These are phyloP conservation scores for Ophiostoma pallidulum DNA, from an alignment of 2,329 filamentous ascomycete genomes.

Conservation along the genomic window DNA sequence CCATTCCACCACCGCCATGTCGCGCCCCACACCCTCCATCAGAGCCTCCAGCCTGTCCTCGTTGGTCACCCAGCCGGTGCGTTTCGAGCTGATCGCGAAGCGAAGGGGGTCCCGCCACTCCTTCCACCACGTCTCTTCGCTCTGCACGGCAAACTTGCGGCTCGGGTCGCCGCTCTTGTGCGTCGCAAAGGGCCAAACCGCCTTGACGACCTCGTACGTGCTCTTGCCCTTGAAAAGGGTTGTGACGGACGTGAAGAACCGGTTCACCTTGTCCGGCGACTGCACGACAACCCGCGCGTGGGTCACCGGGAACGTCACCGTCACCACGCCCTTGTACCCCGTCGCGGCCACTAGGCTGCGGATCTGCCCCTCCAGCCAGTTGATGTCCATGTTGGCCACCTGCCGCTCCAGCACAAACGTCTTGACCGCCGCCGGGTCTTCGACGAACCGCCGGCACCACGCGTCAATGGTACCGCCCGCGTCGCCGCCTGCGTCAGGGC, in stretches of 20 bases:
- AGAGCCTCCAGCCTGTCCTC: conserved; percentile 45
- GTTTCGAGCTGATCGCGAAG: conserved; percentile 28
- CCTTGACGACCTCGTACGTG: conserved; percentile 46
- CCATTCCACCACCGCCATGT: conserved; percentile 33
- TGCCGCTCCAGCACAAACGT: conserved; percentile 42
- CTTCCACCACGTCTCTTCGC: conserved; percentile 47
- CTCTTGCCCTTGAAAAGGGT: conserved; percentile 43
- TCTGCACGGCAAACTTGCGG: conserved; percentile 41
- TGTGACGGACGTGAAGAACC: conserved; percentile 43
- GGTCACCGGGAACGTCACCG: conserved; percentile 40
- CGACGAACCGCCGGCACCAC: conserved; percentile 40
- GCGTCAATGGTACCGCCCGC: conserved; percentile 34
- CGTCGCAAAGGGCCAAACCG: conserved; percentile 49
- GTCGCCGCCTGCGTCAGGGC: conserved; percentile 36
- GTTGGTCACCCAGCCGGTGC: conserved; percentile 39
- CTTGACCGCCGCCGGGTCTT: conserved; percentile 36
- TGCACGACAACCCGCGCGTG: conserved; percentile 41
- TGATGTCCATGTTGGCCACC: conserved; percentile 45
- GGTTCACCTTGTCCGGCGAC: conserved; percentile 42
- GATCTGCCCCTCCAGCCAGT: conserved; percentile 45
- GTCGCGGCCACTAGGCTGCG: conserved; percentile 40
- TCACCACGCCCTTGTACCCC: conserved; percentile 40
- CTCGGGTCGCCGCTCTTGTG: conserved; percentile 34
- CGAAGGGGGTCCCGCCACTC: conserved; percentile 39
- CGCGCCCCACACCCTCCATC: conserved; percentile 38